Conservation (phyloP, 2,329 filamentous ascomycete species). For the Thermomyces lanuginosus region DNA sequence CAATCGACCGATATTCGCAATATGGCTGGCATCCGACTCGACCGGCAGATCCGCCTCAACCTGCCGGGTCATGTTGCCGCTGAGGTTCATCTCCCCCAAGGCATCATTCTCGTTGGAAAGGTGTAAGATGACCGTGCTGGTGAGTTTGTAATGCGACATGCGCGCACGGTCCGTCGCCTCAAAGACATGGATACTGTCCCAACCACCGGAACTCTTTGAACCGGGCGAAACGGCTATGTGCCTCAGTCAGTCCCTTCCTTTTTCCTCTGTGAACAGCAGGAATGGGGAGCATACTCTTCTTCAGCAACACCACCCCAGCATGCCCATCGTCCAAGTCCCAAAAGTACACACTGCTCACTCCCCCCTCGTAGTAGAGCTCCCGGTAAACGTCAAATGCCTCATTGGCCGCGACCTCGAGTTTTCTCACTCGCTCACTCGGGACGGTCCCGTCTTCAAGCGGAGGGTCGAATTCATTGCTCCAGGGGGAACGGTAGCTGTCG, state of each 20-base stretch:
- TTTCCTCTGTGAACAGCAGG: neutral
- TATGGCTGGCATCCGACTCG: constrained; percentile 80
- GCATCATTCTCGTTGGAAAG: constrained; percentile 52
- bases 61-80: constrained; percentile 95
- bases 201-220: constrained; percentile 59
- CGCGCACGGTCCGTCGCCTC: constrained; percentile 87
- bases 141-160: constrained; percentile 91
- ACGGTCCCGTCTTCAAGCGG: constrained; percentile 74
- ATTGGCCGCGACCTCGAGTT: constrained; percentile 87
- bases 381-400: constrained; percentile 94
- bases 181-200: constrained; percentile 98
- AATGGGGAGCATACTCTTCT: constrained; percentile 66
- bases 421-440: constrained; percentile 75
- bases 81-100: constrained; percentile 77
- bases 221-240: constrained; percentile 46
- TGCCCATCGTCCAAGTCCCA: constrained; percentile 98
- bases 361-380: constrained; percentile 84
- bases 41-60: constrained; percentile 82
- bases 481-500: constrained; percentile 94
- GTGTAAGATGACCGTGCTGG: constrained; percentile 86
- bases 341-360: constrained; percentile 89
- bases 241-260: constrained; percentile 1
- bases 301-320: constrained; percentile 83
- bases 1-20: constrained; percentile 82
- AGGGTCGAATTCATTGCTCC: constrained; percentile 97